Evolutionary conservation across 495 filamentous ascomycete genomes (phyloP), one percentile per base, ranked within the genome.

Genomic region (Beverwykella pulmonaria): DNA sequence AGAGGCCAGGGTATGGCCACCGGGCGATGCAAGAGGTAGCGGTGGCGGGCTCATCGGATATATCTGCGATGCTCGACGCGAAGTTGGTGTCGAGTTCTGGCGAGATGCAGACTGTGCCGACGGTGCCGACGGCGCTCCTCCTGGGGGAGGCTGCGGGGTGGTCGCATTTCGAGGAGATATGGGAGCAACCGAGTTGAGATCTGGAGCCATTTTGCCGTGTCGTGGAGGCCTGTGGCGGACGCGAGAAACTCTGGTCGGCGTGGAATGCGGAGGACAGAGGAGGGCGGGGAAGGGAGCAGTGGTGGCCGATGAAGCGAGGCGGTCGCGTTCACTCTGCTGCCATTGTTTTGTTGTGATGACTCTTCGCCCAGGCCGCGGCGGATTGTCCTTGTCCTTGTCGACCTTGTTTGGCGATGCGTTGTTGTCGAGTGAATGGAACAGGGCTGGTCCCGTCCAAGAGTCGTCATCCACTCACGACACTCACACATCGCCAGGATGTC

Each of bases 181-280:
- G 87, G 80, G 32, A 34, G n/a, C n/a, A 29, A 85, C 78, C 1
- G 85, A 81, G 69, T 85, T 89, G 59, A 87, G 77, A 62, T 90
- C 88, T 29, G 89, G 82, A 75, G 83, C 77, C 84, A 87, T 86
- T 44, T 17, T 61, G 39, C 36, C 49, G n/a, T 59, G 12, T 44
- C 8, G 15, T n/a, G 32, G 48, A 25, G 29, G 39, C 30, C 41
- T 17, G 25, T 48, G 49, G 26, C 14, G 19, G 17, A 9, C 52
- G 29, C 23, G 15, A 15, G 48, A 27, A 27, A 30, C n/a, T 15
- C 3, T n/a, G 55, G 19, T 5, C 17, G 19, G 59, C 10, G 46
- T 15, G 29, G 59, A 29, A 52, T 48, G 46, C 9, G 59, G 47
- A 15, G 25, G 12, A 29, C 19, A 41, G 30, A 19, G 58, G 30